A percentile compares a stretch with the other conserved stretches of the same genome.
Evolutionary conservation across 805 yeast species (phyloP).

Genomic region (Danielozyma ontarioensis): DNA sequence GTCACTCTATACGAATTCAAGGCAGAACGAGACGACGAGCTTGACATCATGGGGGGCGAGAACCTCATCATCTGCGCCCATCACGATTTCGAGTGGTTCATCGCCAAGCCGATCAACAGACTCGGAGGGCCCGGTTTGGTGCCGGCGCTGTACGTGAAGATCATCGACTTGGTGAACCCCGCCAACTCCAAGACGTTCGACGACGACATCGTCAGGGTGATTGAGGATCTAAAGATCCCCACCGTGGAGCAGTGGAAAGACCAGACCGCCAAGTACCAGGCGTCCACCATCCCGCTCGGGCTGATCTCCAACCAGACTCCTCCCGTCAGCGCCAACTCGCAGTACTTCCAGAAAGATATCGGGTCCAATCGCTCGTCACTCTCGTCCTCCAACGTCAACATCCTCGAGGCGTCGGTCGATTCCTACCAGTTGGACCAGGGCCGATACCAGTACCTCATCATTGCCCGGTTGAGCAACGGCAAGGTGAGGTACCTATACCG

Average conservation of each 20-base stretch:
- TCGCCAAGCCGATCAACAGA: conserved; percentile 92
- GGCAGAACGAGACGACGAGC: conserved; percentile 82
- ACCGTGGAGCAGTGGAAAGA: conserved; percentile 95
- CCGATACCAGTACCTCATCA: conserved; percentile 80
- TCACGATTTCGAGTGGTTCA: conserved; percentile 95
- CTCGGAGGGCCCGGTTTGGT: conserved; percentile 97
- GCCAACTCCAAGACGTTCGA: conserved; percentile 36
- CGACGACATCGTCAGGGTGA: conserved; percentile 45
- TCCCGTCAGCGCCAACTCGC: conserved; percentile 30
- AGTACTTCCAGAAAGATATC: conserved; percentile 26
- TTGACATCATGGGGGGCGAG: conserved; percentile 81
- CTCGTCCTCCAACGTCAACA: conserved; percentile 27
- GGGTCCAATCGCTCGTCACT: conserved; percentile 27
- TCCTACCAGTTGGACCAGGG: conserved; percentile 77
- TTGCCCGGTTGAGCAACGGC: conserved; percentile 66
- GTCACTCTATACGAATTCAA: conserved; percentile 79
- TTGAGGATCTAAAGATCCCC: conserved; percentile 69
- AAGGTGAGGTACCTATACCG: conserved; percentile 68
- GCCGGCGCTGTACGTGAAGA: conserved; percentile 84
- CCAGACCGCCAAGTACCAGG: conserved; percentile 86
- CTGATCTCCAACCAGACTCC: conserved; percentile 28
- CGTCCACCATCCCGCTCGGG: conserved; percentile 75
- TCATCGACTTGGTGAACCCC: conserved; percentile 63
- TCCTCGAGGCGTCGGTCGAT: conserved; percentile 70
- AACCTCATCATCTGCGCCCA: conserved; percentile 92